phyloP scores from a whole-genome alignment of 176 grass and related monocot species.

The Oryza brachyantha region DNA sequence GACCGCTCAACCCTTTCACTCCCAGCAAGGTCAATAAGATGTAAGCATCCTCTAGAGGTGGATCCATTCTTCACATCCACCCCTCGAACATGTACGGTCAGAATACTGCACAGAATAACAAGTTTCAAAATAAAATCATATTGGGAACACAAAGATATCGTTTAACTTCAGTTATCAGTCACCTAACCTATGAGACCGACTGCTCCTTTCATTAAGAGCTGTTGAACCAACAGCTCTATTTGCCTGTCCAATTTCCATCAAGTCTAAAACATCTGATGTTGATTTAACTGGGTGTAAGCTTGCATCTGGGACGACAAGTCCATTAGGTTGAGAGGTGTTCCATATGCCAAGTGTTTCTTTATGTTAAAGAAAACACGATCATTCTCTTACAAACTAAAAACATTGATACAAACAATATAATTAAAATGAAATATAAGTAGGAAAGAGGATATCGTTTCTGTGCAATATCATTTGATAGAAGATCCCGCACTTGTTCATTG shows the following conservation, averaged over 20 bases:
- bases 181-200: conserved; percentile 83
- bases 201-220: conserved; percentile 91
- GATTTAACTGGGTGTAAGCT: conserved; percentile 77
- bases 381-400: neutral
- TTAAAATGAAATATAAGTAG: neutral
- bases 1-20: conserved; percentile 89
- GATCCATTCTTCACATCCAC: conserved; percentile 85
- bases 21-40: conserved; percentile 94
- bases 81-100: conserved; percentile 91
- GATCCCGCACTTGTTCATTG: conserved; percentile 98
- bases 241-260: conserved; percentile 89
- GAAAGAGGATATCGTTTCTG: conserved; percentile 96
- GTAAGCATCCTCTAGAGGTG: conserved; percentile 80
- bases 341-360: conserved; percentile 81
- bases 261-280: conserved; percentile 83
- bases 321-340: conserved; percentile 86
- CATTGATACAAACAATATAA: neutral
- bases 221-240: conserved; percentile 95
- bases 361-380: conserved; percentile 25
- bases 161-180: neutral
- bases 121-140: conserved; percentile 17
- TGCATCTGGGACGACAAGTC: conserved; percentile 88
- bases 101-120: conserved; percentile 55
- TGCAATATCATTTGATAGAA: conserved; percentile 73
- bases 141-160: neutral